Evolutionary conservation across 805 yeast genomes (phyloP).

Genomic region (Starmerella potacharoeniae): DNA sequence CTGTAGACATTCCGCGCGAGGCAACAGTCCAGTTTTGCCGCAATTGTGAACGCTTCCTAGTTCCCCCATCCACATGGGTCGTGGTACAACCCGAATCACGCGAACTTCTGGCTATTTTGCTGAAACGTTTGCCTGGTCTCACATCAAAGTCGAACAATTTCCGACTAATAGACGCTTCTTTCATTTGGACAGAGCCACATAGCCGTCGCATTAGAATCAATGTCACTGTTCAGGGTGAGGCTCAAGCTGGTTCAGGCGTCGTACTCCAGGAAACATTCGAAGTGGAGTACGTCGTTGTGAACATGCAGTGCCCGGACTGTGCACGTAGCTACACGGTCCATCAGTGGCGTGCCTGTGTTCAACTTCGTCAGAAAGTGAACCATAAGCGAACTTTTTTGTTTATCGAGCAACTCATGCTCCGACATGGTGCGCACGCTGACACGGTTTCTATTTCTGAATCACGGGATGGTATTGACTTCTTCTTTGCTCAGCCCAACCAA

Average conservation of each 20-base stretch:
- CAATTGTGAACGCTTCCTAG: conserved; percentile 91
- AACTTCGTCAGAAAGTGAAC: conserved; percentile 87
- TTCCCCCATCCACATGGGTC: conserved; percentile 93
- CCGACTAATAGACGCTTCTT: conserved; percentile 79
- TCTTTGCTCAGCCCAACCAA: conserved; percentile 74
- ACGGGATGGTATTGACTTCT: conserved; percentile 86
- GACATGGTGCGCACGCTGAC: conserved; percentile 83
- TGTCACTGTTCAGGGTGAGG: conserved; percentile 90
- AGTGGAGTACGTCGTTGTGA: conserved; percentile 85
- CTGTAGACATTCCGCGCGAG: conserved; percentile 90
- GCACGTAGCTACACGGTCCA: conserved; percentile 87
- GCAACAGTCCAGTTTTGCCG: conserved; percentile 78
- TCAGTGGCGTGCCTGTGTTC: conserved; percentile 96
- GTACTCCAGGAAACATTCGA: conserved; percentile 87
- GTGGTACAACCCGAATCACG: conserved; percentile 82
- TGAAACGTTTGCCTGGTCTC: conserved; percentile 78
- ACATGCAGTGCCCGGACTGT: conserved; percentile 97
- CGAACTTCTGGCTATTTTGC: conserved; percentile 80
- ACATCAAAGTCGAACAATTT: conserved; percentile 49
- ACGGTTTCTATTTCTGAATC: conserved; percentile 83
- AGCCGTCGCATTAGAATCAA: conserved; percentile 83
- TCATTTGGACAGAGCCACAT: conserved; percentile 97
- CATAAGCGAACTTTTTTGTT: conserved; percentile 90
- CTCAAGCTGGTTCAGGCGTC: conserved; percentile 57
- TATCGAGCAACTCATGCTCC: conserved; percentile 82